Percentiles rank a stretch among this genome's conserved stretches.
Evolutionary conservation across 1,139 yeast genomes (phyloP).

Genomic region (Tardiomyces digboiensis): DNA sequence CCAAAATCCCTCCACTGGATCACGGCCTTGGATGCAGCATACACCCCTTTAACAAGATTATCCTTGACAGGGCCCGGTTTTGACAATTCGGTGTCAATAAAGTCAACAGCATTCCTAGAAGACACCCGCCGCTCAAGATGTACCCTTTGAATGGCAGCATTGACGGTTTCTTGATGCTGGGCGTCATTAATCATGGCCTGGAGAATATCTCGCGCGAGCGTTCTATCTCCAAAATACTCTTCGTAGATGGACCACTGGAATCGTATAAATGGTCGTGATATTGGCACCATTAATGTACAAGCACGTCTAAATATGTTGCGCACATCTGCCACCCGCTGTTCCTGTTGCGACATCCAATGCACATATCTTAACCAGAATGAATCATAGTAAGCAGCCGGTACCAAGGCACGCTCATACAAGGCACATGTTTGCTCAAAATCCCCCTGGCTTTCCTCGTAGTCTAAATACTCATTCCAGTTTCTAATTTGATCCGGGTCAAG

Average conservation of each 20-base stretch:
- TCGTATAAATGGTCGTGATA: constrained; percentile 23
- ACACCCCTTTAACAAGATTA: constrained; percentile 10
- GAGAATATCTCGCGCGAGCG: constrained; percentile 22
- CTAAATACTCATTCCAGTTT: constrained; percentile 55
- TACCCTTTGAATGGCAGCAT: constrained; percentile 10
- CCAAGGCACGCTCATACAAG: constrained; percentile 45
- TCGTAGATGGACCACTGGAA: constrained; percentile 28
- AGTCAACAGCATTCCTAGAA: constrained; percentile 11
- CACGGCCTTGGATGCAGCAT: constrained; percentile 12
- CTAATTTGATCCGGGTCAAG: constrained; percentile 40
- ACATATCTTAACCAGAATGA: constrained; percentile 55
- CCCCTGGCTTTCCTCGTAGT: constrained; percentile 39
- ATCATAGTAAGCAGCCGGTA: constrained; percentile 33
- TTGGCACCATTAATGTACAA: constrained; percentile 22
- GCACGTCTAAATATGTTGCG: constrained; percentile 26
- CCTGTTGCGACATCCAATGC: constrained; percentile 27
- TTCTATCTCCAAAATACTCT: constrained; percentile 22
- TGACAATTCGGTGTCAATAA: constrained; percentile 10
- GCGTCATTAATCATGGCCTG: constrained; percentile 10
- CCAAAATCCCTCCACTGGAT: constrained; percentile 19
- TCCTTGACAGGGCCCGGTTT: neutral
- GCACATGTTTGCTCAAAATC: constrained; percentile 27
- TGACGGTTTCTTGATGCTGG: constrained; percentile 6
- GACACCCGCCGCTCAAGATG: constrained; percentile 17
- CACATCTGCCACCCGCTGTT: constrained; percentile 15